phyloP scores from a whole-genome alignment of 2,329 filamentous ascomycete species.

The Diaporthe citri region DNA sequence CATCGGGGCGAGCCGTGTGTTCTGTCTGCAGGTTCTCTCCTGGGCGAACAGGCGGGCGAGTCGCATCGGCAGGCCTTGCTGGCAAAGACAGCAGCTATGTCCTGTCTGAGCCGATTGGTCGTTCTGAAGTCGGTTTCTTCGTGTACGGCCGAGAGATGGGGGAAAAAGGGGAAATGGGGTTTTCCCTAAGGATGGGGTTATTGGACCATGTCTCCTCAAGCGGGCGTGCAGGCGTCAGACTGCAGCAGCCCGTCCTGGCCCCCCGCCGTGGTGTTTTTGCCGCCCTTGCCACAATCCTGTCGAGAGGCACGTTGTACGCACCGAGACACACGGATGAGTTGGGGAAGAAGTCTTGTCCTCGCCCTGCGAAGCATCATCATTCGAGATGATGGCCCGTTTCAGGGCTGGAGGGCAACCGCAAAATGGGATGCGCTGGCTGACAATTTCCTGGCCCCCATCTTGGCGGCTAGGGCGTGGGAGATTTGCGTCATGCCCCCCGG shows the following conservation, averaged over 20 bases:
- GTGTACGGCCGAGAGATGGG: neutral
- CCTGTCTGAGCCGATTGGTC: neutral
- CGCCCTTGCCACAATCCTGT: neutral
- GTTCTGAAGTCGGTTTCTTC: neutral
- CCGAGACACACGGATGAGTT: too few relatives aligned
- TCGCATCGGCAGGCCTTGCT: neutral
- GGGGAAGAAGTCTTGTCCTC: too few relatives aligned
- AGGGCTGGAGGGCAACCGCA: neutral
- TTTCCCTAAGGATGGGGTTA: neutral
- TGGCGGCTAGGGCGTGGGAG: conserved; percentile 27
- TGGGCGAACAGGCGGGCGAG: neutral
- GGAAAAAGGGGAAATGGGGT: neutral
- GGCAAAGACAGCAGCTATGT: neutral
- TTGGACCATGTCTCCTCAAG: neutral
- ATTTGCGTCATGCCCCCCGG: conserved; percentile 29
- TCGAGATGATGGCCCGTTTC: neutral
- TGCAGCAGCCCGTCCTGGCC: neutral
- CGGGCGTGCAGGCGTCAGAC: conserved; percentile 1
- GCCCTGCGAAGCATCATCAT: neutral
- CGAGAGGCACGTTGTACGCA: neutral
- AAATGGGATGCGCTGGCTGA: neutral
- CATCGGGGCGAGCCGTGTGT: neutral
- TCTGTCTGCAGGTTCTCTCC: neutral
- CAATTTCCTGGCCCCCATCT: conserved; percentile 22
- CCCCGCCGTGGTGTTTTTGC: neutral